A percentile compares a stretch with the other conserved stretches of the same genome.
Conservation (phyloP, 2,329 filamentous ascomycete genomes). For the Aspergillus thermomutatus region DNA sequence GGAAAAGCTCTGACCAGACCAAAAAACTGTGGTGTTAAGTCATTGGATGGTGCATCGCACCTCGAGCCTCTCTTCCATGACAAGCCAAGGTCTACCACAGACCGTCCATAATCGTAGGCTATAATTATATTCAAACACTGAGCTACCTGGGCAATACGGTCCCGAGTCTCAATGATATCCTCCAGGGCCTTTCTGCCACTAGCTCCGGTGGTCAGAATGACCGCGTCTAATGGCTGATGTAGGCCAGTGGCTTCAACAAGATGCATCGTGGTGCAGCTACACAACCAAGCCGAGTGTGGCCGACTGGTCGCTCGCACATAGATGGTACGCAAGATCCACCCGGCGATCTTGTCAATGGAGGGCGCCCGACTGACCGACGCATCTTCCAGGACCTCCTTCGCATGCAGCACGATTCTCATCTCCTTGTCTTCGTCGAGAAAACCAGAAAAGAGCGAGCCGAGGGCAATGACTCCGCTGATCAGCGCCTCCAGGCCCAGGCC, state of each 20-base stretch:
- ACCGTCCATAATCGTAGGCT: slow-evolving; percentile 34
- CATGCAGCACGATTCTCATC: slow-evolving; percentile 27
- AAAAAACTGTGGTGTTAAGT: slow-evolving; percentile 18
- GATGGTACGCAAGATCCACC: slow-evolving; percentile 50
- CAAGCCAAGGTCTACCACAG: slow-evolving; percentile 22
- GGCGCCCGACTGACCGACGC: slow-evolving; percentile 19
- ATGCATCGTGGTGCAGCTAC: slow-evolving; percentile 54
- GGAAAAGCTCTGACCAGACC: neutral
- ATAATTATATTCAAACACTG: slow-evolving; percentile 28
- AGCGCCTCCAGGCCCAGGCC: slow-evolving; percentile 31
- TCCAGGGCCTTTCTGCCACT: slow-evolving; percentile 13
- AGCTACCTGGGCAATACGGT: slow-evolving; percentile 27
- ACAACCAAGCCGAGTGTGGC: slow-evolving; percentile 53
- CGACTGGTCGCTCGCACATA: slow-evolving; percentile 50
- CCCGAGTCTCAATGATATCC: slow-evolving; percentile 4
- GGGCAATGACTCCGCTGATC: slow-evolving; percentile 27
- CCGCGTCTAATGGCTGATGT: slow-evolving; percentile 15
- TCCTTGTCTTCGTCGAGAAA: slow-evolving; percentile 21
- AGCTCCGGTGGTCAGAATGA: slow-evolving; percentile 15
- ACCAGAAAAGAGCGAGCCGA: slow-evolving; percentile 32
- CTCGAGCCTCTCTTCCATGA: slow-evolving; percentile 7
- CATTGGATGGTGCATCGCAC: slow-evolving; percentile 8
- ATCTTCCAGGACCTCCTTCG: slow-evolving; percentile 45
- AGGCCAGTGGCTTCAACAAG: slow-evolving; percentile 48
- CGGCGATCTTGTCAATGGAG: slow-evolving; percentile 24